phyloP scores from a whole-genome alignment of 1,139 yeast species.

The Candida tropicalis region DNA sequence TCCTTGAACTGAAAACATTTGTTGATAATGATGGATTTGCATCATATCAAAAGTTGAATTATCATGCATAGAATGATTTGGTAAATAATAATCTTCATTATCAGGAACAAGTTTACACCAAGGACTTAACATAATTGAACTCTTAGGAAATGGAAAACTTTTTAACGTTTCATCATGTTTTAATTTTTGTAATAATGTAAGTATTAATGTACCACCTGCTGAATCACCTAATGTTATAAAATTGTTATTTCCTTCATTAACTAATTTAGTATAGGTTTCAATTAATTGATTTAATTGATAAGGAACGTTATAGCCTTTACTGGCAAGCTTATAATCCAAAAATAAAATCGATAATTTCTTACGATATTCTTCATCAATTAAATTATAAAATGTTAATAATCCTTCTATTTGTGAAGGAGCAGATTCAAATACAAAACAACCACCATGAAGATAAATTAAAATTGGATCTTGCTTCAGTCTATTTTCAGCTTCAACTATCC shows the following conservation, averaged over 20 bases:
- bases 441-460: slow-evolving; percentile 46
- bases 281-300: slow-evolving; percentile 38
- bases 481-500: slow-evolving; percentile 38
- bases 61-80: slow-evolving; percentile 39
- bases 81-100: slow-evolving; percentile 15
- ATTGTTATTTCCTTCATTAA: slow-evolving; percentile 28
- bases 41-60: slow-evolving; percentile 37
- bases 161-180: slow-evolving; percentile 15
- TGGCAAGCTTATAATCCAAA: slow-evolving; percentile 43
- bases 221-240: slow-evolving; percentile 43
- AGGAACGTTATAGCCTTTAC: slow-evolving; percentile 35
- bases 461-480: slow-evolving; percentile 33
- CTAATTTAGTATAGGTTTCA: slow-evolving; percentile 31
- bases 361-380: slow-evolving; percentile 31
- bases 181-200: slow-evolving; percentile 32
- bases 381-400: slow-evolving; percentile 30
- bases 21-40: slow-evolving; percentile 14
- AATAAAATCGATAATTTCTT: slow-evolving; percentile 32
- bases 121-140: slow-evolving; percentile 40
- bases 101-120: slow-evolving; percentile 32
- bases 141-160: slow-evolving; percentile 29
- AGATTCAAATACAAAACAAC: slow-evolving; percentile 43
- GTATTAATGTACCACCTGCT: slow-evolving; percentile 44
- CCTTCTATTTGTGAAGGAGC: slow-evolving; percentile 36
- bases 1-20: slow-evolving; percentile 1